Base-by-base conservation (phyloP, 139 green algal species). In the Closterium sp. region DNA sequence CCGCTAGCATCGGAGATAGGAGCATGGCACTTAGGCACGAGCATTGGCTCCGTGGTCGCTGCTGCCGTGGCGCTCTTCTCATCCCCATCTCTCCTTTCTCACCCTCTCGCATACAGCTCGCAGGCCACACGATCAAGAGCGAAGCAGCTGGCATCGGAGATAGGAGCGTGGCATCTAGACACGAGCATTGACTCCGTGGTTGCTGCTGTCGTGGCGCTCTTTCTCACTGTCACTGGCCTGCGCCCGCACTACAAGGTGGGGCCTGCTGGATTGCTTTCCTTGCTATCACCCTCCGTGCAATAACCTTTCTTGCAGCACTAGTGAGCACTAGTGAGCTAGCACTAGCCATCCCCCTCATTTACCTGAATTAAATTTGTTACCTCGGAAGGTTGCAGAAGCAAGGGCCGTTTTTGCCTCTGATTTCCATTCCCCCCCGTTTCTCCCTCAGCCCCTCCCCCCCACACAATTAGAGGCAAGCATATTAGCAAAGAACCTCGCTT, bases 141-240 rank as follows among this genome's bases (percentile, higher is more conserved):
- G 0, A 50, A n/a, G 22, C 24, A 29, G 27, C 94, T 98, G 17
- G 96, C 96, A 1, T 29, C 90, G 11, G 93, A 99, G 95, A 96
- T 99, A 31, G 98, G 98, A 0, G 92, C 95, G 9, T 96, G 97
- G 92, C 98, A 99, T 95, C 31, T 99, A 10, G 95, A 96, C 70
- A 85, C 98, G 4, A 94, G 93, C 21, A 98, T 99, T 42, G 98
- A 99, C 95, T 94, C 50, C 0, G 94, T 97, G 24, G 95, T 98
- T 0, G 86, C 93, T n/a, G 95, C 97, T 31, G 86, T 98, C 86
- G 94, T 97, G 11, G 31, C 93, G 1, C 95, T 99, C 21, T 99
- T 99, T 85, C 62, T 86, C 13, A 85, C 91, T 28, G 95, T 99
- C 84, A 98, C 95, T 0, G 96, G 97, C 32, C 96, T 95, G 88